Evolutionary conservation across 2,329 filamentous ascomycete genomes (phyloP).

Genomic region (Cladosporium sp.): DNA sequence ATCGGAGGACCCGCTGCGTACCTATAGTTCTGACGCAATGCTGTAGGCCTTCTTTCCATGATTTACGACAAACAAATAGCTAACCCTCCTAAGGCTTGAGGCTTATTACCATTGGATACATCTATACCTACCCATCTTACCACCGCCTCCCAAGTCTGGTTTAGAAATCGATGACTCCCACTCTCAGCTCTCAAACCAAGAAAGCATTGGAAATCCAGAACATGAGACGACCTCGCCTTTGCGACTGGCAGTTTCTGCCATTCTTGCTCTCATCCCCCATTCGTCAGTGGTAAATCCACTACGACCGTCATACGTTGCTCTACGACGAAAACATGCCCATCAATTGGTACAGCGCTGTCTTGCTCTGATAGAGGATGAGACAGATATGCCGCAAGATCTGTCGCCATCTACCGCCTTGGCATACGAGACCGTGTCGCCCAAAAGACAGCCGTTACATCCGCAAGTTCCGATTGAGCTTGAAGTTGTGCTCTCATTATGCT

Average conservation of each 20-base stretch:
- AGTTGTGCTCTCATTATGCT: constrained; percentile 44
- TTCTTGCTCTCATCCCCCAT: constrained; percentile 47
- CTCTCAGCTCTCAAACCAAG: neutral
- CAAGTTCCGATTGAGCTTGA: constrained; percentile 45
- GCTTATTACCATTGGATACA: constrained; percentile 53
- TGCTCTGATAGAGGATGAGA: constrained; percentile 48
- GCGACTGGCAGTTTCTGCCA: constrained; percentile 45
- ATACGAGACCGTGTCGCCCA: constrained; percentile 31
- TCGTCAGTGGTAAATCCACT: constrained; percentile 37
- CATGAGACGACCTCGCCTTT: constrained; percentile 33
- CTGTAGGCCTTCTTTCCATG: neutral
- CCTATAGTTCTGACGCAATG: neutral
- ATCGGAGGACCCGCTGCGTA: neutral
- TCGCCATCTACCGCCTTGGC: constrained; percentile 45
- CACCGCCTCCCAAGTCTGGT: constrained; percentile 35
- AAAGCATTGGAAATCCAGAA: neutral
- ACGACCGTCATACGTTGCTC: constrained; percentile 38
- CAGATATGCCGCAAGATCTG: constrained; percentile 45
- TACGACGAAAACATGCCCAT: constrained; percentile 47
- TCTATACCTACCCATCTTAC: constrained; percentile 48
- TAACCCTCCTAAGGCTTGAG: constrained; percentile 36
- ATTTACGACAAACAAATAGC: neutral
- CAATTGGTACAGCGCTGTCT: constrained; percentile 47
- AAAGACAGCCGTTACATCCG: constrained; percentile 42
- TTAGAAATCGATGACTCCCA: constrained; percentile 28